phyloP scores from a whole-genome alignment of 306 rosid species.

The Ormosia emarginata region DNA sequence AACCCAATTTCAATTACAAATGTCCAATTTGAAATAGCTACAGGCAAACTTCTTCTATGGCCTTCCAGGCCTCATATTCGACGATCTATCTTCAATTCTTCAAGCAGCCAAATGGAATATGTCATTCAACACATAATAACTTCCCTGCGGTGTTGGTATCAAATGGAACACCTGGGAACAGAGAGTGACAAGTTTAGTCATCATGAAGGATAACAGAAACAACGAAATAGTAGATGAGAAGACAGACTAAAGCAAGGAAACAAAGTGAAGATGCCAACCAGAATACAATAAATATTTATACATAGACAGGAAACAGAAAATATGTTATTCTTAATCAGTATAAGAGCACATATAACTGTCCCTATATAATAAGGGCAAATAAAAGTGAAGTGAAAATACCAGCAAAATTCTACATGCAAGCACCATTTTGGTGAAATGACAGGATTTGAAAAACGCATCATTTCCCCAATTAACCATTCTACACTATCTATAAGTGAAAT shows the following conservation, averaged over 20 bases:
- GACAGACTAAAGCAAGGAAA: neutral
- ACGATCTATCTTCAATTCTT: too few species aligned
- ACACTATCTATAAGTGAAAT: too few species aligned
- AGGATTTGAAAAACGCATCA: neutral
- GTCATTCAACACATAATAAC: too few species aligned
- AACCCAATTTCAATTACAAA: too few species aligned
- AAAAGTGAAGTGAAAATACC: neutral
- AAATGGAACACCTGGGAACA: conserved; percentile 84
- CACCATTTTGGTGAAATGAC: neutral
- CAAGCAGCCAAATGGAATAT: too few species aligned
- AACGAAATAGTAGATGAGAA: neutral
- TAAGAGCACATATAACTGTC: neutral
- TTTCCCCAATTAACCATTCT: too few species aligned
- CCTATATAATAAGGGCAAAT: neutral
- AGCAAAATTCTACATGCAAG: neutral
- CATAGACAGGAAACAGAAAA: neutral
- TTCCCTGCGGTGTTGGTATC: conserved; percentile 75
- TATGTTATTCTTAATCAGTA: neutral
- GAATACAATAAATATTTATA: conserved; percentile 12
- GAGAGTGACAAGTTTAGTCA: conserved; percentile 11
- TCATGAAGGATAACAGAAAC: neutral
- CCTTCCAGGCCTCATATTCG: too few species aligned
- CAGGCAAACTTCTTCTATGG: too few species aligned
- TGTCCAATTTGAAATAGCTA: too few species aligned
- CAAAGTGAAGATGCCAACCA: neutral